Conservation (phyloP, 169 alveolate genomes). For the Eimeria necatrix region DNA sequence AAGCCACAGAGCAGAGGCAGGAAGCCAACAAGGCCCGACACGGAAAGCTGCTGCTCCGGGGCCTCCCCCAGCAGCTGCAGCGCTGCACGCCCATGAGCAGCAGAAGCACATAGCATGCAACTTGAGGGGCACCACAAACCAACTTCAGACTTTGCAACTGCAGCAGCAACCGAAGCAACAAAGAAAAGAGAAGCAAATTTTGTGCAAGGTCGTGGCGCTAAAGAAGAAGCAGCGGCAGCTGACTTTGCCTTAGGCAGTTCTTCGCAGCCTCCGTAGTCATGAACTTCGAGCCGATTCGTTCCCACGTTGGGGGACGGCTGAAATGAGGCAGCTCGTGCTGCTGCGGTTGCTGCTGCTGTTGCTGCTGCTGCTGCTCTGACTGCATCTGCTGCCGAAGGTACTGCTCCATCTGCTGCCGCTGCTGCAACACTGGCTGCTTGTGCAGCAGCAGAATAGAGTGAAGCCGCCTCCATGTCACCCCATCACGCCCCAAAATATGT, state of each 20-base stretch:
- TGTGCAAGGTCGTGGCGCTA: neutral
- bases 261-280: neutral
- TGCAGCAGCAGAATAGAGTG: neutral
- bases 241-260: neutral
- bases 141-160: neutral
- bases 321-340: neutral
- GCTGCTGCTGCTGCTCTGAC: constrained; percentile 34
- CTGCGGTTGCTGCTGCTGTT: neutral
- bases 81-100: neutral
- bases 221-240: neutral
- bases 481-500: neutral
- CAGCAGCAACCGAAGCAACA: neutral
- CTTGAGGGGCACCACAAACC: no score
- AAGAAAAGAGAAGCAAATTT: no score
- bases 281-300: neutral
- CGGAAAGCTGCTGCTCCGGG: neutral
- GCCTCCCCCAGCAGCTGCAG: neutral
- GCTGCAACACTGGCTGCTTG: neutral
- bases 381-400: constrained; percentile 1
- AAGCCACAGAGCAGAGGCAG: neutral
- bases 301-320: neutral
- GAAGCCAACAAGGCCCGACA: neutral
- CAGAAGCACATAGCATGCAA: no score
- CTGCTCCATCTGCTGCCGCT: neutral
- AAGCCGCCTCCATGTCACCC: neutral